A percentile compares a stretch with the other conserved stretches of the same genome.
These are phyloP conservation scores for Ajuga chamaepitys DNA, from an alignment of 257 asterid genomes.

Conservation along the genomic window DNA sequence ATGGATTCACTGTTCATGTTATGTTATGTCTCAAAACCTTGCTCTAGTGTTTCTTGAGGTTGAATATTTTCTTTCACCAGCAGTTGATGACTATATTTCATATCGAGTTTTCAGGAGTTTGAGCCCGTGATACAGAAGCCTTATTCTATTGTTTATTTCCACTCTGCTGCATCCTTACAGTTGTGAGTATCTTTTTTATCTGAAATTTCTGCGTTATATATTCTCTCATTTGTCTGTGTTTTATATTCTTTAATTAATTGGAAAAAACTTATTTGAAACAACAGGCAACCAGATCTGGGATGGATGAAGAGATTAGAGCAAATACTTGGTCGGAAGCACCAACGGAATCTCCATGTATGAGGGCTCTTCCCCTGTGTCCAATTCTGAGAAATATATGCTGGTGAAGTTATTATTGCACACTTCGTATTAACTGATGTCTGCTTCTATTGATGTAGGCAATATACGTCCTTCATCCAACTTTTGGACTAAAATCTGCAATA, in stretches of 20 bases:
- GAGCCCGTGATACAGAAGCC: conserved; percentile 98
- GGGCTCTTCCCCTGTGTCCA: background rate
- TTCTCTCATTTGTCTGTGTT: background rate
- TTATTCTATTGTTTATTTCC: conserved; percentile 78
- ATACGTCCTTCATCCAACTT: conserved; percentile 90
- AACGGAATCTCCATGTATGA: conserved; percentile 85
- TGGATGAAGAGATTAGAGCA: conserved; percentile 92
- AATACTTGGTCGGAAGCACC: conserved; percentile 95
- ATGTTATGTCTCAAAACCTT: background rate
- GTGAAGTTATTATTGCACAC: background rate
- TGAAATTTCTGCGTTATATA: background rate
- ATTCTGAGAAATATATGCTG: background rate
- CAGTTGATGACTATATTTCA: background rate
- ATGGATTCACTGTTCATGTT: background rate
- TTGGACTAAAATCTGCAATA: conserved; percentile 83
- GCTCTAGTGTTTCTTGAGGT: conserved; percentile 1
- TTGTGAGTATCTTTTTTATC: conserved; percentile 36
- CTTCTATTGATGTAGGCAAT: conserved; percentile 53
- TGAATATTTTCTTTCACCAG: background rate
- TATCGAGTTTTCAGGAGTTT: conserved; percentile 71
- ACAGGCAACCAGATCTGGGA: conserved; percentile 97
- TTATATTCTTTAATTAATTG: background rate
- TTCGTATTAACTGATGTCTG: background rate
- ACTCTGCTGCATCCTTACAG: conserved; percentile 91
- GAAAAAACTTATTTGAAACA: background rate